Percentiles rank a stretch among this genome's conserved stretches.
phyloP scores from a whole-genome alignment of 2,329 filamentous ascomycete species.

The Colletotrichum kahawae region DNA sequence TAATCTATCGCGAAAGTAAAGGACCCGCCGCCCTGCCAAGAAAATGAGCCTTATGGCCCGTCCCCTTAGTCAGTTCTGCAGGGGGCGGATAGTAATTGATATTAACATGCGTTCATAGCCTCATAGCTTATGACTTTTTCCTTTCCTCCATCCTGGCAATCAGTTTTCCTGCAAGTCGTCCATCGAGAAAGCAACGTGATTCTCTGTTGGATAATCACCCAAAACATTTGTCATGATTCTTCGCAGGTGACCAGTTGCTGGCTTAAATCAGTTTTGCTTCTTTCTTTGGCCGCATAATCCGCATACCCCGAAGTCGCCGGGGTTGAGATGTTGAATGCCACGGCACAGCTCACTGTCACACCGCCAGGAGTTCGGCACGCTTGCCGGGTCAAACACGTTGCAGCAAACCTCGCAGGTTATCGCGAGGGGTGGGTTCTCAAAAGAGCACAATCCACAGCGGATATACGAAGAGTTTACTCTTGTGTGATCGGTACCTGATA shows the following conservation, averaged over 20 bases:
- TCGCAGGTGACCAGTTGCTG: not conserved
- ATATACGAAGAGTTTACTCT: not conserved
- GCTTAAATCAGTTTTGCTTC: constrained; percentile 8
- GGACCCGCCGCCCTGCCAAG: not conserved
- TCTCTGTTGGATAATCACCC: not conserved
- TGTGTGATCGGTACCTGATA: not conserved
- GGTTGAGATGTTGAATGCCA: constrained; percentile 67
- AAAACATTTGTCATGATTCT: not conserved
- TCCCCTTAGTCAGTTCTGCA: not conserved
- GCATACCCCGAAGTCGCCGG: constrained; percentile 72
- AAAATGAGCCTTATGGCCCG: not conserved
- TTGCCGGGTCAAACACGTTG: constrained; percentile 66
- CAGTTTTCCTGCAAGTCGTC: not conserved
- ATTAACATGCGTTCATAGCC: constrained; percentile 2
- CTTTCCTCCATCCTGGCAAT: not conserved
- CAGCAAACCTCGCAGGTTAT: constrained; percentile 72
- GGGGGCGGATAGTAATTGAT: not conserved
- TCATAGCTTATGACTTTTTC: not conserved
- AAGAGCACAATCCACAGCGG: constrained; percentile 70
- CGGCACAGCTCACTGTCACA: constrained; percentile 64
- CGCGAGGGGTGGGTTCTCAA: constrained; percentile 58
- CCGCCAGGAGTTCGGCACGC: constrained; percentile 65
- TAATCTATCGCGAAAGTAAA: not conserved
- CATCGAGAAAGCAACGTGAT: not conserved
- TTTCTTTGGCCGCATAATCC: constrained; percentile 67